A percentile compares a stretch with the other conserved stretches of the same genome.
Evolutionary conservation across 257 asterid genomes (phyloP).

Genomic region (Petunia secreta): DNA sequence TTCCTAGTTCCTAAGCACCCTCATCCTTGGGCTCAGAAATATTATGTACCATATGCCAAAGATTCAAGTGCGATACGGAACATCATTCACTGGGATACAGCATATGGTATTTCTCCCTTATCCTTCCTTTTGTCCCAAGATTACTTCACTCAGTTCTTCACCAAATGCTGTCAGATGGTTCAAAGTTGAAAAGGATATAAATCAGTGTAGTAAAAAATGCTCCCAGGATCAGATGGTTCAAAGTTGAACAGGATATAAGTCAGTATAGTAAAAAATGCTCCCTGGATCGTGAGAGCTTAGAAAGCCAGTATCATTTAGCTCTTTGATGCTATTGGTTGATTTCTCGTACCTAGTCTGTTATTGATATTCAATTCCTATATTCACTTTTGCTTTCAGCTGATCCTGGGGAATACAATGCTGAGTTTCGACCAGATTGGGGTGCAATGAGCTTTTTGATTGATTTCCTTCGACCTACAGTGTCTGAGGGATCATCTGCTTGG

Average conservation of each 20-base stretch:
- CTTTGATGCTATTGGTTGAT: conserved; percentile 17
- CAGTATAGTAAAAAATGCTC: neutral
- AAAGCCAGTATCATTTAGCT: neutral
- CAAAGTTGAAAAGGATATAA: neutral
- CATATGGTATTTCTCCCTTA: conserved; percentile 57
- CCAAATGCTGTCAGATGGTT: conserved; percentile 1
- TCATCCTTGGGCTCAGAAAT: conserved; percentile 90
- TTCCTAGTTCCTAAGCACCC: conserved; percentile 77
- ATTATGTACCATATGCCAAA: conserved; percentile 79
- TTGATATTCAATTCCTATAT: neutral
- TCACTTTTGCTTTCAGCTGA: conserved; percentile 57
- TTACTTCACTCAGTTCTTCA: neutral
- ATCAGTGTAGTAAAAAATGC: neutral
- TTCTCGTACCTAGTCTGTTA: conserved; percentile 2
- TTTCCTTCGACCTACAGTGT: conserved; percentile 79
- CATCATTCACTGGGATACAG: conserved; percentile 70
- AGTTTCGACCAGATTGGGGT: conserved; percentile 90
- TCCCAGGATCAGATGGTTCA: conserved; percentile 6
- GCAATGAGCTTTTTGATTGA: conserved; percentile 79
- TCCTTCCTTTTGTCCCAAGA: conserved; percentile 14
- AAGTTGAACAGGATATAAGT: neutral
- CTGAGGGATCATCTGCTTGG: conserved; percentile 78
- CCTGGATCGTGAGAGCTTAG: neutral
- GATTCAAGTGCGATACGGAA: conserved; percentile 71
- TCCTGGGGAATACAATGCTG: conserved; percentile 52